Base-by-base conservation (phyloP, 2,329 filamentous ascomycete species). In the Thielaviopsis cerberus region DNA sequence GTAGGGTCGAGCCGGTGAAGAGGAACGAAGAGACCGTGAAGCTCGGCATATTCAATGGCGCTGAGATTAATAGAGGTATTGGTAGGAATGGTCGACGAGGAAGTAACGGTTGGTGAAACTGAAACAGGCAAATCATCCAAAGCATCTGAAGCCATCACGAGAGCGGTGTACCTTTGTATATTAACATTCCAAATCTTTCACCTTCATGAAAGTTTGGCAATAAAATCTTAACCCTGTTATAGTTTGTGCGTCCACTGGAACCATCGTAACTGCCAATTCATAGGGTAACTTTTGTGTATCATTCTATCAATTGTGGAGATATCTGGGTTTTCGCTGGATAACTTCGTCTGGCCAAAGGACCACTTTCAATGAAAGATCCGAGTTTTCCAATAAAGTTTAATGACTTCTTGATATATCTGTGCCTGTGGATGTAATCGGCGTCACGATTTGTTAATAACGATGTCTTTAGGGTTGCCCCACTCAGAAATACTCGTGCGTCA, bases 61-160 rank as follows among this genome's bases (percentile, higher is more conserved):
- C 51, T 55, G 41, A 26, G 55, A 64, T 66, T 62, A 63, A 67
- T 64, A 63, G 67, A 57, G 15, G 34, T 41, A n/a, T 41, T 3
- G 34, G 34, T 41, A 4, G 34, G n/a, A 17, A 41, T 41, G n/a
- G n/a, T n/a, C n/a, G n/a, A n/a, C n/a, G n/a, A n/a, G 4, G 13
- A n/a, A 17, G 15, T 41, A 4, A 4, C 34, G 15, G 34, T n/a
- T 17, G 34, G 8, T 6, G 15, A 41, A n/a, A n/a, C n/a, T 41
- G 34, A 6, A n/a, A n/a, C 6, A n/a, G 34, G 15, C 34, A 41
- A 41, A 41, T 13, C 15, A 13, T 41, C 34, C n/a, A 3, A 2
- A 41, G 34, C 11, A n/a, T 41, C 15, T 41, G 34, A 41, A 41
- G 34, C 34, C 34, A 41, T 41, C 5, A n/a, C n/a, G 34, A n/a